phyloP scores from a whole-genome alignment of 768 basidiomycete genomes.

The Suillus cothurnatus region DNA sequence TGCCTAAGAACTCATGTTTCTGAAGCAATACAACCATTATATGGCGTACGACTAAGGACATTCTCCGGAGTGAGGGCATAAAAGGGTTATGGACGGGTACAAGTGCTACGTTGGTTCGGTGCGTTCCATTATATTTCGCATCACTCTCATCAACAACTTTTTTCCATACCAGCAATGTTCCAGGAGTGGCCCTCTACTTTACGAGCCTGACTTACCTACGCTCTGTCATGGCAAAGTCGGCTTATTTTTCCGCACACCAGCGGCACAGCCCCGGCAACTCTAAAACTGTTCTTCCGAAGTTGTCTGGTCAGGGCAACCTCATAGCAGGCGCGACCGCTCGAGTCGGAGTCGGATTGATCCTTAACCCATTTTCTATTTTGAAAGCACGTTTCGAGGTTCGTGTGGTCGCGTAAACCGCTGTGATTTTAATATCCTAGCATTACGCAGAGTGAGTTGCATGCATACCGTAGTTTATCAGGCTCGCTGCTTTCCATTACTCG shows the following conservation, averaged over 20 bases:
- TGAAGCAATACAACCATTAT: constrained; percentile 44
- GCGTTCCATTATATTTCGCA: constrained; percentile 11
- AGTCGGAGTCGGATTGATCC: constrained; percentile 74
- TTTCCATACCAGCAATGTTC: constrained; percentile 67
- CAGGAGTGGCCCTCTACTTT: constrained; percentile 92
- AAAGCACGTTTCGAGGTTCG: constrained; percentile 91
- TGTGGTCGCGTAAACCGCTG: constrained; percentile 3
- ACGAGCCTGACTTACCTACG: constrained; percentile 83
- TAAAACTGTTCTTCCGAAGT: constrained; percentile 63
- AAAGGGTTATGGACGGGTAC: constrained; percentile 90
- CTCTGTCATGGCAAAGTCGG: constrained; percentile 68
- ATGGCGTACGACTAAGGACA: constrained; percentile 51
- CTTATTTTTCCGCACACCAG: constrained; percentile 58
- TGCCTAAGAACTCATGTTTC: constrained; percentile 4
- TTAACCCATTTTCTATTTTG: constrained; percentile 90
- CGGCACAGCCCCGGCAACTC: constrained; percentile 20
- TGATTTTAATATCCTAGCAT: constrained; percentile 4
- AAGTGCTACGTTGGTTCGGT: constrained; percentile 75
- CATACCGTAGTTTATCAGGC: constrained; percentile 61
- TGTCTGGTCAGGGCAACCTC: constrained; percentile 80
- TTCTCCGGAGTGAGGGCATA: constrained; percentile 65
- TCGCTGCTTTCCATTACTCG: constrained; percentile 63
- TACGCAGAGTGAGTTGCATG: constrained; percentile 75
- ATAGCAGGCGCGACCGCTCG: constrained; percentile 84
- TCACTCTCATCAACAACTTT: constrained; percentile 9